Evolutionary conservation across 306 rosid species (phyloP).

Genomic region (Prunus kanzakura): DNA sequence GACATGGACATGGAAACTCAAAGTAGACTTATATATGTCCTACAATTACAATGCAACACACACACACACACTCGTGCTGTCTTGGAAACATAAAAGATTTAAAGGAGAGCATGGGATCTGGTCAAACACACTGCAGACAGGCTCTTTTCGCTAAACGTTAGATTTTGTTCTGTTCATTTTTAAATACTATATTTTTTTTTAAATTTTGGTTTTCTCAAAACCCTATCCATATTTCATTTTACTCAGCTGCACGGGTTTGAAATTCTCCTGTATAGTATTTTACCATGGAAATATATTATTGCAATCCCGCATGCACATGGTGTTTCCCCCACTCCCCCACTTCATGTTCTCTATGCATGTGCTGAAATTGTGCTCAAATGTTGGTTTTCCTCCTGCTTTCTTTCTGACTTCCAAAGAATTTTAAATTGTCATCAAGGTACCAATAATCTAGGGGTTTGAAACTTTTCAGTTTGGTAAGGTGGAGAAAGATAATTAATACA

Average conservation of each 20-base stretch:
- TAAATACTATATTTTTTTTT: not conserved
- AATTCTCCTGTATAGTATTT: not conserved
- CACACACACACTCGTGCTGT: slow-evolving; percentile 65
- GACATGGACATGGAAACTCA: slow-evolving; percentile 64
- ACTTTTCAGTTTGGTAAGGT: not conserved
- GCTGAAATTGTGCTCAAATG: slow-evolving; percentile 41
- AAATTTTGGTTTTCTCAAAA: not conserved
- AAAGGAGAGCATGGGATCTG: slow-evolving; percentile 42
- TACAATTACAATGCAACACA: slow-evolving; percentile 38
- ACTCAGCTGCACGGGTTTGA: not conserved
- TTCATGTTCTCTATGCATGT: slow-evolving; percentile 34
- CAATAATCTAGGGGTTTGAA: slow-evolving; percentile 1
- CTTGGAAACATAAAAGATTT: slow-evolving; percentile 51
- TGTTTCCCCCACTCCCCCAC: slow-evolving; percentile 34
- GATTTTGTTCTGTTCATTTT: slow-evolving; percentile 34
- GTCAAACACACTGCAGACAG: slow-evolving; percentile 35
- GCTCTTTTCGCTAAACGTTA: slow-evolving; percentile 44
- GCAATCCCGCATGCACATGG: slow-evolving; percentile 35
- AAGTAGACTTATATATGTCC: slow-evolving; percentile 32
- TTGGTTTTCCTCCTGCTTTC: slow-evolving; percentile 27
- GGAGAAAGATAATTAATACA: not conserved
- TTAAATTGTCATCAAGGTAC: not conserved
- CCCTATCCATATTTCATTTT: not conserved
- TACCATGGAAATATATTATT: slow-evolving; percentile 8
- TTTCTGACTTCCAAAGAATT: slow-evolving; percentile 27